phyloP scores from a whole-genome alignment of 768 basidiomycete species.

The Phylloporus rhodoxanthus region DNA sequence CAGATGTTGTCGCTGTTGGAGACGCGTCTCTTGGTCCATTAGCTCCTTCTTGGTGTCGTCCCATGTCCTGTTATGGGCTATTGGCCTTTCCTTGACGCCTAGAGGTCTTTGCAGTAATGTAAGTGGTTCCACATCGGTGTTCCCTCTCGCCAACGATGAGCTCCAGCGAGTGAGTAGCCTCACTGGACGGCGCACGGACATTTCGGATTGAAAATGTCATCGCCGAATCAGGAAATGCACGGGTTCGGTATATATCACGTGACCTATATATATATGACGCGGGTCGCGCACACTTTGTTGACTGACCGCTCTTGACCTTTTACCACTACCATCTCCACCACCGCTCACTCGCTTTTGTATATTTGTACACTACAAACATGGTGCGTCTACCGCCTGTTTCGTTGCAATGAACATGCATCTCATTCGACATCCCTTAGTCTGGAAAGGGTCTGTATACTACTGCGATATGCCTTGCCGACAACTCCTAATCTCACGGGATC shows the following conservation, averaged over 20 bases:
- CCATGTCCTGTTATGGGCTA: conserved; percentile 51
- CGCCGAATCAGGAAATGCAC: conserved; percentile 15
- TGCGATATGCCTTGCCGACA: neutral
- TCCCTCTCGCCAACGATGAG: conserved; percentile 15
- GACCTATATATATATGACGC: conserved; percentile 32
- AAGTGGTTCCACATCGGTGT: conserved; percentile 15
- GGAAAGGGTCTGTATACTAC: conserved; percentile 26
- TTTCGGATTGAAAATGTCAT: conserved; percentile 15
- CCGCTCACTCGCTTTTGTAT: conserved; percentile 8
- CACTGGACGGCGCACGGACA: conserved; percentile 13
- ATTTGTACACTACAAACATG: conserved; percentile 23
- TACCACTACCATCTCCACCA: conserved; percentile 25
- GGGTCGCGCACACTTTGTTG: conserved; percentile 29
- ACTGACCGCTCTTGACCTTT: conserved; percentile 25
- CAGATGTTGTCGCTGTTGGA: conserved; percentile 65
- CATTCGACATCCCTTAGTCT: conserved; percentile 16
- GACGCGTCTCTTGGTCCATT: conserved; percentile 63
- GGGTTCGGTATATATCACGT: conserved; percentile 20
- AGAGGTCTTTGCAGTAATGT: conserved; percentile 56
- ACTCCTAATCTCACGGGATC: conserved; percentile 8
- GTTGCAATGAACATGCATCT: conserved; percentile 2
- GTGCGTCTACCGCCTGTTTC: conserved; percentile 12
- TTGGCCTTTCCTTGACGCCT: conserved; percentile 68
- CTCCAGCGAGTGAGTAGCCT: conserved; percentile 16
- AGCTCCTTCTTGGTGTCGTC: conserved; percentile 61